Percentiles rank a stretch among this genome's conserved stretches.
Conservation (phyloP, 2,329 filamentous ascomycete genomes). For the Nemania sp. region DNA sequence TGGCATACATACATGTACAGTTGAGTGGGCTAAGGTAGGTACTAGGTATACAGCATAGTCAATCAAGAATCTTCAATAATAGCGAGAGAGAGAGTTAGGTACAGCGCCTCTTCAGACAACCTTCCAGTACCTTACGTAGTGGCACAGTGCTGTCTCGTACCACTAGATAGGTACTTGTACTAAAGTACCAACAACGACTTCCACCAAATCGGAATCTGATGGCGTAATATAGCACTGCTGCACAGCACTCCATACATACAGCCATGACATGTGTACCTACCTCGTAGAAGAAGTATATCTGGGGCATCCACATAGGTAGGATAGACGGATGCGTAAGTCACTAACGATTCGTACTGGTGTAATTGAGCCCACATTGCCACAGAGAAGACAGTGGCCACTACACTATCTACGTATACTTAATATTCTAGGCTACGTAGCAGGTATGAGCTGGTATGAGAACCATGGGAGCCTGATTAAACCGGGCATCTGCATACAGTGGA, state of each 20-base stretch:
- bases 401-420: too few relatives aligned
- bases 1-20: too few relatives aligned
- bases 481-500: constrained; percentile 3
- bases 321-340: background rate
- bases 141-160: background rate
- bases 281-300: background rate
- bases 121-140: too few relatives aligned
- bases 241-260: too few relatives aligned
- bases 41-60: background rate
- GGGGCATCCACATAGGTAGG: background rate
- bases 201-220: background rate
- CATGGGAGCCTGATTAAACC: constrained; percentile 20
- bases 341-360: background rate
- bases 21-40: too few relatives aligned
- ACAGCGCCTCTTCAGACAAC: background rate
- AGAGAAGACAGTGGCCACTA: background rate
- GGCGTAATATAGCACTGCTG: constrained; percentile 9
- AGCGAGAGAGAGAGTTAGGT: background rate
- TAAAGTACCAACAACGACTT: constrained; percentile 1
- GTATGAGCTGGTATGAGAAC: background rate
- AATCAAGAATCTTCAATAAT: constrained; percentile 16
- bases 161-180: background rate
- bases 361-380: constrained; percentile 12
- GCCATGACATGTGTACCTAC: background rate
- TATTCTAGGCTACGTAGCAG: too few relatives aligned